Base-by-base conservation (phyloP, 257 asterid species). In the Parsonsia alboflavescens region DNA sequence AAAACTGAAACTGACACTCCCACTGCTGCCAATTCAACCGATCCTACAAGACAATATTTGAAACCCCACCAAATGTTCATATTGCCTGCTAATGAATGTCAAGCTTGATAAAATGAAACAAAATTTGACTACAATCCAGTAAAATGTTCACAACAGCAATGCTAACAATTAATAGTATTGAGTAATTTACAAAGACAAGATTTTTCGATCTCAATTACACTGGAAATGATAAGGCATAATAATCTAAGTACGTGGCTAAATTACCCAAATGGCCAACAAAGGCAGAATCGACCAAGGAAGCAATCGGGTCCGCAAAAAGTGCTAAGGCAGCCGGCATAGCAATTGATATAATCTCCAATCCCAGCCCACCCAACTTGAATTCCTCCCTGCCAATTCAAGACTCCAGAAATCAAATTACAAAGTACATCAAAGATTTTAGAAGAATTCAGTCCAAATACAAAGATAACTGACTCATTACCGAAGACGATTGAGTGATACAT, bases 211-310 rank as follows among this genome's bases (percentile, higher is more conserved):
- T 45, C 21, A n/a, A 73, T 7, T 28, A 33, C 56, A 28, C 17
- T 3, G 5, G 8, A 56, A 28, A 73, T 15, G 26, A 28, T 36
- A 68, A 56, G 10, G 11, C 19, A 17, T 17, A 17, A 56, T 41
- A 39, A 56, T 16, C 22, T 58, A 42, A n/a, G n/a, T 13, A 0
- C 56, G n/a, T 48, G 1, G 11, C 4, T 9, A 13, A 68, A 75
- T 50, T 89, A 93, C 98, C 98, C 81, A 93, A 77, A 84, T 93
- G 98, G 73, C 98, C 98, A 76, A 93, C 90, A 76, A 84, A 91
- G 73, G 86, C 98, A 45, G 98, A 89, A 83, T 90, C 96, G 45
- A 91, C 90, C 54, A 93, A 93, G 28, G 97, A 90, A 70, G 95
- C 75, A 77, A 93, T 85, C 1, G 98, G 98, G 28, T 93, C 98